Evolutionary conservation across 768 basidiomycete species (phyloP).

Genomic region (Leucosporidium scottii): DNA sequence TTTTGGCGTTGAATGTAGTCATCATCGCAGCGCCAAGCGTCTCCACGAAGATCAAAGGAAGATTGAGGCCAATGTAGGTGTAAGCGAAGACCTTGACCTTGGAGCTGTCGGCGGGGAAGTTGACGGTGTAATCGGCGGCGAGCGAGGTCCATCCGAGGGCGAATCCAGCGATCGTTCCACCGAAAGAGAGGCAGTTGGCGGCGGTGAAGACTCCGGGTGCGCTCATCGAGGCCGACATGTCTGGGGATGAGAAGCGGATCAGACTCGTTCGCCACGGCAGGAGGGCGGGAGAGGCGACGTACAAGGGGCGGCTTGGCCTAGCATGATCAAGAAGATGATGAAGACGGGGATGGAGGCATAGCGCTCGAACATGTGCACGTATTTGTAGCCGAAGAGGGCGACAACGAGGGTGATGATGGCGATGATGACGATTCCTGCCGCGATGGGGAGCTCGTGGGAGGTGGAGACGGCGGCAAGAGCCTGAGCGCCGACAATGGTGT

Average conservation of each 20-base stretch:
- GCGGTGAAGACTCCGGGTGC: constrained; percentile 41
- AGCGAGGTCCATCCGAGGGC: constrained; percentile 46
- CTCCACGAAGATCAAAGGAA: constrained; percentile 44
- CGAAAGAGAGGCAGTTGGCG: constrained; percentile 45
- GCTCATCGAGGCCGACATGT: constrained; percentile 9
- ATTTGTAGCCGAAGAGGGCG: constrained; percentile 44
- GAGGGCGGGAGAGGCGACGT: neutral
- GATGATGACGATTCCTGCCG: constrained; percentile 48
- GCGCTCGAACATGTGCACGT: constrained; percentile 47
- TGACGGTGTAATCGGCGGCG: constrained; percentile 48
- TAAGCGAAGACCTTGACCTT: constrained; percentile 44
- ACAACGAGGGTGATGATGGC: constrained; percentile 45
- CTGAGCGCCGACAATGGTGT: constrained; percentile 39
- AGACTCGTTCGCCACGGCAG: neutral
- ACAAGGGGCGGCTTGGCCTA: constrained; percentile 15
- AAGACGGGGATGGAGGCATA: constrained; percentile 47
- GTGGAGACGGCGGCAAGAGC: constrained; percentile 35
- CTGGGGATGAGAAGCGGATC: constrained; percentile 5
- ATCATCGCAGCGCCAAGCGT: constrained; percentile 49
- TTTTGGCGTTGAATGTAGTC: constrained; percentile 42
- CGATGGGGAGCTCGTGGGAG: constrained; percentile 41
- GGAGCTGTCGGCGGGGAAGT: constrained; percentile 44
- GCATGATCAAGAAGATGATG: constrained; percentile 44
- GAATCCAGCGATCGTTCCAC: constrained; percentile 43
- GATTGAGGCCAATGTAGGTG: constrained; percentile 41